phyloP scores from a whole-genome alignment of 1,284 basidiomycete genomes.

The Melampsora abietis-canadensis region DNA sequence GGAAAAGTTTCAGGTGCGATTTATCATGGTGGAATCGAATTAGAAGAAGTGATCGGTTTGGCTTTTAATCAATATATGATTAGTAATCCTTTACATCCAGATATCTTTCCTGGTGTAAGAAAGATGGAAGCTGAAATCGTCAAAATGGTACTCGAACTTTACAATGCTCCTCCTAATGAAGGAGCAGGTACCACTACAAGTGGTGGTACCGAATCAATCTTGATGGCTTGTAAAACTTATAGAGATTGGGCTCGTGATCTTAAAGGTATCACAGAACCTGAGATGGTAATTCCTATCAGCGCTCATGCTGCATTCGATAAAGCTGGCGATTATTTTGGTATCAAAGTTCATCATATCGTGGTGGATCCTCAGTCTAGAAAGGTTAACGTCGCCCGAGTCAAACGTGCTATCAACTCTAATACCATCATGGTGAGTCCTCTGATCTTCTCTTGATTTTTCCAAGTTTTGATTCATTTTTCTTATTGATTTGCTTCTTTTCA shows the following conservation, averaged over 20 bases:
- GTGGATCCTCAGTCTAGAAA: constrained; percentile 77
- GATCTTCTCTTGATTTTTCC: constrained; percentile 54
- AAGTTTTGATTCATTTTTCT: constrained; percentile 61
- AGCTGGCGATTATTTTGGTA: constrained; percentile 80
- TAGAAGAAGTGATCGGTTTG: constrained; percentile 47
- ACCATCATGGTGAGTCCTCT: constrained; percentile 66
- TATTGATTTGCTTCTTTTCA: constrained; percentile 61
- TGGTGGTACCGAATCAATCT: constrained; percentile 92
- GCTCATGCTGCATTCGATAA: constrained; percentile 96
- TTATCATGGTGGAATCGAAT: constrained; percentile 51
- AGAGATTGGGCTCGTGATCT: constrained; percentile 82
- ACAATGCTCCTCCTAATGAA: constrained; percentile 59
- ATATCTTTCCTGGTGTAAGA: constrained; percentile 83
- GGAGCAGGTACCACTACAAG: constrained; percentile 89
- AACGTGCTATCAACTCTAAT: constrained; percentile 76
- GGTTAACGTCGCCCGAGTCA: constrained; percentile 72
- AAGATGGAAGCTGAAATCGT: constrained; percentile 99
- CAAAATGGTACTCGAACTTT: constrained; percentile 78
- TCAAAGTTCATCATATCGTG: constrained; percentile 84
- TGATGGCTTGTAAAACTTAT: constrained; percentile 90
- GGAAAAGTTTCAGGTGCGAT: constrained; percentile 61
- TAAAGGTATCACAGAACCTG: constrained; percentile 85
- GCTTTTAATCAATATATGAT: constrained; percentile 51
- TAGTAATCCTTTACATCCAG: constrained; percentile 90
- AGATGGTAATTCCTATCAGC: constrained; percentile 83